Conservation (phyloP, 805 yeast genomes). For the Kuraishia borneana region DNA sequence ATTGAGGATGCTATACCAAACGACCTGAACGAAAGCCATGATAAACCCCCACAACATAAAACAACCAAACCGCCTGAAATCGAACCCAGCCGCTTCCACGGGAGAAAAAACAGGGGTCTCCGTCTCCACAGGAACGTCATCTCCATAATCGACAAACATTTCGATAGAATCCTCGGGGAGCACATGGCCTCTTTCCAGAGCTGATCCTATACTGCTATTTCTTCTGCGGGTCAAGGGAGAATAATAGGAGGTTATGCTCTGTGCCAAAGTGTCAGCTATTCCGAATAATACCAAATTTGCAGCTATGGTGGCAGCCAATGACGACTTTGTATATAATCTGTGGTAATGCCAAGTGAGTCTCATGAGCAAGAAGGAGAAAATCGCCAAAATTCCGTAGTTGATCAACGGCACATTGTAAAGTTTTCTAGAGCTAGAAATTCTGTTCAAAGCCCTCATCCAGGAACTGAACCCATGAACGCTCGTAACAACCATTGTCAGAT, state of each 20-base stretch:
- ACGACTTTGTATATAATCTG: slow-evolving; percentile 46
- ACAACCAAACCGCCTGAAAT: slow-evolving; percentile 60
- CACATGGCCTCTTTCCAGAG: slow-evolving; percentile 5
- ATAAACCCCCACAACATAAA: slow-evolving; percentile 83
- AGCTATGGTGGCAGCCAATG: slow-evolving; percentile 67
- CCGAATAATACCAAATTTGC: slow-evolving; percentile 79
- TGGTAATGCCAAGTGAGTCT: slow-evolving; percentile 49
- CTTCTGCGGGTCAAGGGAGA: slow-evolving; percentile 4
- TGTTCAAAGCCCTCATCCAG: not conserved
- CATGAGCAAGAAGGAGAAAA: slow-evolving; percentile 37
- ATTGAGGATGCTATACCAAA: slow-evolving; percentile 82
- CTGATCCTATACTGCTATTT: slow-evolving; percentile 7
- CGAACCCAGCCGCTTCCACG: slow-evolving; percentile 24
- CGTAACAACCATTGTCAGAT: no score
- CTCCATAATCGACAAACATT: slow-evolving; percentile 24
- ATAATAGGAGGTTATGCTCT: slow-evolving; percentile 36
- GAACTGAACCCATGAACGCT: no score
- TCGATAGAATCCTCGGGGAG: slow-evolving; percentile 3
- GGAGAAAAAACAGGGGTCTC: not conserved
- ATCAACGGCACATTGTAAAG: slow-evolving; percentile 41
- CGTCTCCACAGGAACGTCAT: slow-evolving; percentile 3
- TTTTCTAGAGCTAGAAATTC: slow-evolving; percentile 2
- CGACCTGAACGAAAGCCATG: slow-evolving; percentile 73
- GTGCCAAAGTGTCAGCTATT: slow-evolving; percentile 87
- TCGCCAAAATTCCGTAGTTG: slow-evolving; percentile 39